Evolutionary conservation across 257 asterid genomes (phyloP).

Genomic region (Oldenlandia corymbosa): DNA sequence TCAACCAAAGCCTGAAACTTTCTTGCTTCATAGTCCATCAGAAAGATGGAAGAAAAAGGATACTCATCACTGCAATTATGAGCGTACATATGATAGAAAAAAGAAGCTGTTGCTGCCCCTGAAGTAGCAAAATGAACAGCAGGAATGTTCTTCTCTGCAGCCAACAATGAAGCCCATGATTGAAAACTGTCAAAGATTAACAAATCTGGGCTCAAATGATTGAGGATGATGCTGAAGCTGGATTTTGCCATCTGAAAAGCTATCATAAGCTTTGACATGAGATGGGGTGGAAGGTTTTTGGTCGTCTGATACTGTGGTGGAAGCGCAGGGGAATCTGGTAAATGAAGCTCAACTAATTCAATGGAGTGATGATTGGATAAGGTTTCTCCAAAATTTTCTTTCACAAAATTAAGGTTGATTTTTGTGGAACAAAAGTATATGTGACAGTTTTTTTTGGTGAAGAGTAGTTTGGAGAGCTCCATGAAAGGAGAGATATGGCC

Average conservation of each 20-base stretch:
- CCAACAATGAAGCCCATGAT: conserved; percentile 17
- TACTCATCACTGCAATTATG: not conserved
- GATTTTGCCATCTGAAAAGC: not conserved
- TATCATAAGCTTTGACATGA: not conserved
- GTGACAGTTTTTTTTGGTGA: conserved; percentile 7
- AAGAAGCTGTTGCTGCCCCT: conserved; percentile 10
- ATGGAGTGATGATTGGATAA: not conserved
- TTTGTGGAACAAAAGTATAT: conserved; percentile 16
- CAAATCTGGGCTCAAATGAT: conserved; percentile 10
- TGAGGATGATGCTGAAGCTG: not conserved
- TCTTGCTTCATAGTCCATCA: not conserved
- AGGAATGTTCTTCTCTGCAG: conserved; percentile 8
- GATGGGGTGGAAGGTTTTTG: conserved; percentile 16
- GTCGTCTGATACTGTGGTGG: conserved; percentile 22
- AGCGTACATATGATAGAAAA: not conserved
- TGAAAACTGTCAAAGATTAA: conserved; percentile 12
- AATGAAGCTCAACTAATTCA: conserved; percentile 6
- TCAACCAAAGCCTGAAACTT: not conserved
- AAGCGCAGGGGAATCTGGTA: conserved; percentile 5
- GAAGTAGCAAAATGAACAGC: not conserved
- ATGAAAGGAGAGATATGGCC: conserved; percentile 20
- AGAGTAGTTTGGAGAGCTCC: not conserved
- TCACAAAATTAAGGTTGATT: conserved; percentile 3
- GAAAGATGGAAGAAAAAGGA: conserved; percentile 5
- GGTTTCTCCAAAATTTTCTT: not conserved